Percentiles rank a stretch among this genome's conserved stretches.
Evolutionary conservation across 768 basidiomycete species (phyloP).

Genomic region (Panellus pusillus): DNA sequence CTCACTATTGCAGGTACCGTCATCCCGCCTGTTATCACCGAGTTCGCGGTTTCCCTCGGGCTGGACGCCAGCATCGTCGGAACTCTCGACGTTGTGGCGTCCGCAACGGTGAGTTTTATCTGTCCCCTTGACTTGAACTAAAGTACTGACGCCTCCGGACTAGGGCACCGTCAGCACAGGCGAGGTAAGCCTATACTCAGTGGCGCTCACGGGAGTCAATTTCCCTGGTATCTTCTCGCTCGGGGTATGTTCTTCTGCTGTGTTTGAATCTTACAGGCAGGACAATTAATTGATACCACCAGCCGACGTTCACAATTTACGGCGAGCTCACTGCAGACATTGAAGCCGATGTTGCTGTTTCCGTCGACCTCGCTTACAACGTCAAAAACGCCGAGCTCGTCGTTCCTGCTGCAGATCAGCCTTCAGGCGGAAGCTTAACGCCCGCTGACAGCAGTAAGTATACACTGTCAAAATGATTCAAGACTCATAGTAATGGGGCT

Average conservation of each 20-base stretch:
- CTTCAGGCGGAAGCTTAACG: background rate
- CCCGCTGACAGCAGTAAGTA: conserved; percentile 6
- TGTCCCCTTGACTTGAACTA: no score
- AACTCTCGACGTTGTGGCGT: conserved; percentile 22
- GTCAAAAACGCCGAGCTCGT: conserved; percentile 21
- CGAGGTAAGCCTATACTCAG: conserved; percentile 23
- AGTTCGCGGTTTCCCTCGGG: conserved; percentile 20
- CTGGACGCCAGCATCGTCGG: conserved; percentile 23
- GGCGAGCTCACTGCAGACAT: conserved; percentile 23
- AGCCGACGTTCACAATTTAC: conserved; percentile 17
- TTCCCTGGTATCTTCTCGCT: conserved; percentile 32
- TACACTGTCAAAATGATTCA: background rate
- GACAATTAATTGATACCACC: no score
- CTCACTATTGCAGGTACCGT: conserved; percentile 28
- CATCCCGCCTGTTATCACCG: conserved; percentile 26
- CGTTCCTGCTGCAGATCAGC: conserved; percentile 24
- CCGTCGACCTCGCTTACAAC: conserved; percentile 27
- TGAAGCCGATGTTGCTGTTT: conserved; percentile 25
- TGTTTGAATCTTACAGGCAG: no score
- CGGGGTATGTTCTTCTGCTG: conserved; percentile 23
- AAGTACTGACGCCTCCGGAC: no score
- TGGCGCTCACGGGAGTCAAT: conserved; percentile 29
- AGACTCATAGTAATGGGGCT: background rate
- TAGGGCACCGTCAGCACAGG: conserved; percentile 26
- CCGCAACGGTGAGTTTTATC: conserved; percentile 3